Evolutionary conservation across 495 filamentous ascomycete species (phyloP).

Genomic region (Tuber melanosporum): DNA sequence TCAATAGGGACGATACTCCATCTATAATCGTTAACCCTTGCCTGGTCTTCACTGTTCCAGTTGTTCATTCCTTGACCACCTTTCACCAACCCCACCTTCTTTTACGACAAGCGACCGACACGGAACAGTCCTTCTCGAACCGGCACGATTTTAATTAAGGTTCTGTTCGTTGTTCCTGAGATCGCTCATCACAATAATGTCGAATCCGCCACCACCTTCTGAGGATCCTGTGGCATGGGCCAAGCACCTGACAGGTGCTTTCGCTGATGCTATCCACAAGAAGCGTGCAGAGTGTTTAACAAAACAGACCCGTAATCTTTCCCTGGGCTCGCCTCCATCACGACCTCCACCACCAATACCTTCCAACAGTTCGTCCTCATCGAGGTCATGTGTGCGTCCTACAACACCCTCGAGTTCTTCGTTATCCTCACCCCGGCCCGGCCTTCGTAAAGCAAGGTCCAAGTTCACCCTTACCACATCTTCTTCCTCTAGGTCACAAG

Average conservation of each 20-base stretch:
- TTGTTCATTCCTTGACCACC: neutral
- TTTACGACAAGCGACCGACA: neutral
- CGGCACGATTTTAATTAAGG: constrained; percentile 5
- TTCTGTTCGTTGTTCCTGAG: neutral
- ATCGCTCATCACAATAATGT: constrained; percentile 16
- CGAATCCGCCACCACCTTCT: constrained; percentile 27
- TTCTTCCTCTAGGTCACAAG: constrained; percentile 28
- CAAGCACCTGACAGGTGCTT: constrained; percentile 32
- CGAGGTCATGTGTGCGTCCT: constrained; percentile 8
- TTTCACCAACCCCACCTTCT: neutral
- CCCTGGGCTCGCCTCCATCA: constrained; percentile 21
- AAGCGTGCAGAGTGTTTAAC: constrained; percentile 37
- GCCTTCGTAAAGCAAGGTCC: constrained; percentile 33
- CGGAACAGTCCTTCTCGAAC: neutral
- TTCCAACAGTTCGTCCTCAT: constrained; percentile 12
- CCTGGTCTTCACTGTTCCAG: constrained; percentile 1
- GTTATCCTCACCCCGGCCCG: constrained; percentile 15
- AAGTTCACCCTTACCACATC: constrained; percentile 32
- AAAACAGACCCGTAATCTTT: constrained; percentile 37
- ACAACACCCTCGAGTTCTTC: neutral
- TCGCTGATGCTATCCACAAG: constrained; percentile 33
- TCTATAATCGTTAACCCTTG: constrained; percentile 13
- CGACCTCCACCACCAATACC: constrained; percentile 24
- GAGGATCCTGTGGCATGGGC: constrained; percentile 37
- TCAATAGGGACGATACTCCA: constrained; percentile 12